phyloP scores from a whole-genome alignment of 805 yeast genomes.

The Candida sphagnicola region DNA sequence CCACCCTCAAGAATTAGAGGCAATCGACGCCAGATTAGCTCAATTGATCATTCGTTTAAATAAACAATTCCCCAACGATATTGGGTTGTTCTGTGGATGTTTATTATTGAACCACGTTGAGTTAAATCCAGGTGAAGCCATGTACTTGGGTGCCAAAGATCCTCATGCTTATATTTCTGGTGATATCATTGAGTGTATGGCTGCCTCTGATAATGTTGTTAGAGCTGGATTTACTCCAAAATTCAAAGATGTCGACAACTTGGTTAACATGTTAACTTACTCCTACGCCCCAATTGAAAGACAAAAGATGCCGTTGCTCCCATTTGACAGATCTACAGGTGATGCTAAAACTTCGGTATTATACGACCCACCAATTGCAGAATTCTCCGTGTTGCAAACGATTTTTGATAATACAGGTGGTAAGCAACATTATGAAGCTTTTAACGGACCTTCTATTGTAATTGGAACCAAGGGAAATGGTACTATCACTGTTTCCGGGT shows the following conservation, averaged over 20 bases:
- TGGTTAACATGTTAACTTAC: slow-evolving; percentile 89
- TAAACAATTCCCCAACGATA: slow-evolving; percentile 87
- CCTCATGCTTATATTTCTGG: slow-evolving; percentile 98
- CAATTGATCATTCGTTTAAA: slow-evolving; percentile 72
- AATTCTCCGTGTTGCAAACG: slow-evolving; percentile 89
- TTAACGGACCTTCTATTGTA: slow-evolving; percentile 85
- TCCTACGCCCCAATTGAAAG: slow-evolving; percentile 84
- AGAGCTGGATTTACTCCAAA: slow-evolving; percentile 99
- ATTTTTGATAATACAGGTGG: slow-evolving; percentile 47
- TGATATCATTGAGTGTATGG: slow-evolving; percentile 99
- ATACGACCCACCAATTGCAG: slow-evolving; percentile 96
- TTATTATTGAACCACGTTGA: slow-evolving; percentile 84
- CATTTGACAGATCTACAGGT: slow-evolving; percentile 59
- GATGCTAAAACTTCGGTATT: slow-evolving; percentile 57
- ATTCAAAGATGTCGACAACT: slow-evolving; percentile 88
- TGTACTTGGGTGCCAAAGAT: slow-evolving; percentile 93
- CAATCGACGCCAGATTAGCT: slow-evolving; percentile 50
- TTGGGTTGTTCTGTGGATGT: slow-evolving; percentile 96
- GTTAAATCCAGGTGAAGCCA: slow-evolving; percentile 87
- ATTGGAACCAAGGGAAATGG: slow-evolving; percentile 85
- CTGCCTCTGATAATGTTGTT: slow-evolving; percentile 96
- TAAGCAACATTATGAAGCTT: slow-evolving; percentile 51
- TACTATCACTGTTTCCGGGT: slow-evolving; percentile 39
- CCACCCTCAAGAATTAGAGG: slow-evolving; percentile 56
- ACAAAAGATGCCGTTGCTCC: slow-evolving; percentile 77